A percentile compares a stretch with the other conserved stretches of the same genome.
phyloP scores from a whole-genome alignment of 1,284 basidiomycete species.

The Trichosporon sp. region DNA sequence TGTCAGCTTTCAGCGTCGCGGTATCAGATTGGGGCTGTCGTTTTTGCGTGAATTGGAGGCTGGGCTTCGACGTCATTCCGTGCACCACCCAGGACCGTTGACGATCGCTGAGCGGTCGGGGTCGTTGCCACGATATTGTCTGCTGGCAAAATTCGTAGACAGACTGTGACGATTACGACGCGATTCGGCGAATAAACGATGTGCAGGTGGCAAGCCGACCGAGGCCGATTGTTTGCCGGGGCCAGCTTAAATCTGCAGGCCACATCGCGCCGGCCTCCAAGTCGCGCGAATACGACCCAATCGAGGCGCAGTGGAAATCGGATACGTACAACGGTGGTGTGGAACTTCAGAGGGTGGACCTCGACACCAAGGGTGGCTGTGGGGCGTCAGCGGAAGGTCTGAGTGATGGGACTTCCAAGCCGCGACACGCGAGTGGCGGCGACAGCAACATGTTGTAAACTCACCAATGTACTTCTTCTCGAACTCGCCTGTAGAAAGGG shows the following conservation, averaged over 20 bases:
- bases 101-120: not conserved
- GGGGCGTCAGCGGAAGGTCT: conserved; percentile 10
- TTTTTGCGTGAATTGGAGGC: not conserved
- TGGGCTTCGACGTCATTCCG: not conserved
- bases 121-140: not conserved
- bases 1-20: not conserved
- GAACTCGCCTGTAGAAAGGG: conserved; percentile 64
- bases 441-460: conserved; percentile 20
- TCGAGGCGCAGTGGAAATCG: not conserved
- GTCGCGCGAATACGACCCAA: not conserved
- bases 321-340: conserved; percentile 73
- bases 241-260: not conserved
- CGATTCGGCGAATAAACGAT: not conserved
- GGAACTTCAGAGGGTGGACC: conserved; percentile 92
- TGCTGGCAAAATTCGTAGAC: not conserved
- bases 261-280: not conserved
- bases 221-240: not conserved
- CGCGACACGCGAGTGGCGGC: not conserved
- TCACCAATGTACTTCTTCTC: conserved; percentile 99
- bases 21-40: not conserved
- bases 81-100: not conserved
- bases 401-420: not conserved
- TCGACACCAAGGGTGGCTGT: conserved; percentile 98
- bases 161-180: not conserved
- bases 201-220: not conserved